These are phyloP conservation scores for Boletellus sp. DNA, from an alignment of 768 basidiomycete species.

Conservation along the genomic window DNA sequence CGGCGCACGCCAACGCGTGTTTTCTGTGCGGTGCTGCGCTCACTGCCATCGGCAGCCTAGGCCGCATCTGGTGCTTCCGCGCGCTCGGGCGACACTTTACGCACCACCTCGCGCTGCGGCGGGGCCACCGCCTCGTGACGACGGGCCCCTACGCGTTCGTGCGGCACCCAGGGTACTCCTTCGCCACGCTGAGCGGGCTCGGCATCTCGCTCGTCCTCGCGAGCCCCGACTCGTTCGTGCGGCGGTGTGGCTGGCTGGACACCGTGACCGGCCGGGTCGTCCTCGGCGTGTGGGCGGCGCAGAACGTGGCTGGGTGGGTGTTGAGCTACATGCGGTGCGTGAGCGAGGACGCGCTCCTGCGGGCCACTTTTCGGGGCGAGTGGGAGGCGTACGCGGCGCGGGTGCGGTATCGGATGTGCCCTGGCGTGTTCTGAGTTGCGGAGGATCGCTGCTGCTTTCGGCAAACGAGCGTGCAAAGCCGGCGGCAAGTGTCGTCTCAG, in stretches of 20 bases:
- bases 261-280: constrained; percentile 16
- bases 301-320: constrained; percentile 24
- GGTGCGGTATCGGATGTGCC: constrained; percentile 28
- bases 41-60: constrained; percentile 24
- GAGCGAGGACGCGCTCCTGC: constrained; percentile 26
- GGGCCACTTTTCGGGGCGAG: constrained; percentile 16
- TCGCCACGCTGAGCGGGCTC: constrained; percentile 18
- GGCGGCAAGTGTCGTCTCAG: too few species aligned
- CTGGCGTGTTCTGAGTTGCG: constrained; percentile 25
- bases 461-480: too few species aligned
- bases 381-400: constrained; percentile 23
- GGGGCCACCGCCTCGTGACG: constrained; percentile 30
- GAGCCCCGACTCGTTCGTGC: constrained; percentile 28
- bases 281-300: constrained; percentile 28
- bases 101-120: constrained; percentile 30
- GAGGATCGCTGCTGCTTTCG: too few species aligned
- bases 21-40: constrained; percentile 31
- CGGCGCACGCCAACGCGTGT: constrained; percentile 18
- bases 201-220: constrained; percentile 33
- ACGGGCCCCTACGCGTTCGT: constrained; percentile 35
- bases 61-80: constrained; percentile 38
- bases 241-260: constrained; percentile 26
- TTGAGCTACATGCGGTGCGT: constrained; percentile 27
- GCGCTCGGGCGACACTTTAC: constrained; percentile 34
- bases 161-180: constrained; percentile 36